Conservation (phyloP, 192 early-diverging fungal species). For the Pilaira anomala region DNA sequence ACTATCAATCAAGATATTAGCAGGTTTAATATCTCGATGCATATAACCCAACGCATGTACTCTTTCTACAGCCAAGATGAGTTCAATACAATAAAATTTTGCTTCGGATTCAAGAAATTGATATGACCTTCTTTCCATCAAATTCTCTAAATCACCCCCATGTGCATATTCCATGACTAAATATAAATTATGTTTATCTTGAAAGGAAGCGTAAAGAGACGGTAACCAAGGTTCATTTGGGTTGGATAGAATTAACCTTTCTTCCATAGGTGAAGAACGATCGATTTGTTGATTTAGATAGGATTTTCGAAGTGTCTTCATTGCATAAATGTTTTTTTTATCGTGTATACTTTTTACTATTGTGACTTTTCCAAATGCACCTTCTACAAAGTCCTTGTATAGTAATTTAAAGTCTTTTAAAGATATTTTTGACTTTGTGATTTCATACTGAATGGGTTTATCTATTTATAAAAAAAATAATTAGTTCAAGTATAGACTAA, state of each 20-base stretch:
- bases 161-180: slow-evolving; percentile 96
- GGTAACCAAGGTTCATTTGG: slow-evolving; percentile 64
- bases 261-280: slow-evolving; percentile 86
- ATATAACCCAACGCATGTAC: slow-evolving; percentile 87
- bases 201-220: slow-evolving; percentile 69
- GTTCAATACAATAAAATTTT: slow-evolving; percentile 87
- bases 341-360: slow-evolving; percentile 73
- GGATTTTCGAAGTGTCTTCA: slow-evolving; percentile 74
- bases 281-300: slow-evolving; percentile 70
- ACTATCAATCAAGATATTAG: slow-evolving; percentile 60
- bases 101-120: slow-evolving; percentile 72
- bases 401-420: not conserved
- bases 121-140: slow-evolving; percentile 85
- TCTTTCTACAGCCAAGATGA: slow-evolving; percentile 73
- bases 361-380: slow-evolving; percentile 12
- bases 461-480: not conserved
- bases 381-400: slow-evolving; percentile 3
- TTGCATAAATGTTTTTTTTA: slow-evolving; percentile 65
- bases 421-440: slow-evolving; percentile 2
- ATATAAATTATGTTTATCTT: slow-evolving; percentile 87
- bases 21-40: slow-evolving; percentile 75
- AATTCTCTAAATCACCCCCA: slow-evolving; percentile 91
- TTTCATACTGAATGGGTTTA: slow-evolving; percentile 6
- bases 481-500: not conserved
- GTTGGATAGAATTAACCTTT: slow-evolving; percentile 71